Evolutionary conservation across 768 basidiomycete genomes (phyloP).

Genomic region (Termitomyces sp.): DNA sequence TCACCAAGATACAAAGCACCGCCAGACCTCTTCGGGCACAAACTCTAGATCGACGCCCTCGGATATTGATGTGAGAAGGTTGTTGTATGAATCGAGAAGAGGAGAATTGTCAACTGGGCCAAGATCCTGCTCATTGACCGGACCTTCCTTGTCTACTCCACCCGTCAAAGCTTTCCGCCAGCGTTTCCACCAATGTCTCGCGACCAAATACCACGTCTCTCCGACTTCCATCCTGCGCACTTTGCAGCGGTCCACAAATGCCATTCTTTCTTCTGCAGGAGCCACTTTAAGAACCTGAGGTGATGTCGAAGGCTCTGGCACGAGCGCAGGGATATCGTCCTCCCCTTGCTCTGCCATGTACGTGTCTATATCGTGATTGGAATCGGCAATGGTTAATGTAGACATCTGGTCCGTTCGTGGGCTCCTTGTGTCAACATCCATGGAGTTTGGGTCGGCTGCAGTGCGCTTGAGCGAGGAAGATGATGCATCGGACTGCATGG

Average conservation of each 20-base stretch:
- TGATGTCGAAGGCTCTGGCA: constrained; percentile 23
- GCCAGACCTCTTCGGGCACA: constrained; percentile 74
- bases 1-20: constrained; percentile 70
- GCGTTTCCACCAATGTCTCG: constrained; percentile 68
- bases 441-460: constrained; percentile 61
- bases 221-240: constrained; percentile 53
- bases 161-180: constrained; percentile 77
- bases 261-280: constrained; percentile 46
- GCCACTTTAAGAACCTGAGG: constrained; percentile 23
- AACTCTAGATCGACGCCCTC: constrained; percentile 76
- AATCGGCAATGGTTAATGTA: constrained; percentile 41
- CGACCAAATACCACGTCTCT: constrained; percentile 79
- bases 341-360: constrained; percentile 65
- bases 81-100: constrained; percentile 56
- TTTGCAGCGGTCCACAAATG: constrained; percentile 47
- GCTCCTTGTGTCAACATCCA: constrained; percentile 38
- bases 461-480: constrained; percentile 79
- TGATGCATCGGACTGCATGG: constrained; percentile 71
- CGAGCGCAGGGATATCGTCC: constrained; percentile 29
- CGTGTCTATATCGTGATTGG: constrained; percentile 59
- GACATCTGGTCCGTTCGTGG: constrained; percentile 42
- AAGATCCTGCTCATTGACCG: constrained; percentile 58
- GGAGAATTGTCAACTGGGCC: constrained; percentile 75
- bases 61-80: constrained; percentile 40
- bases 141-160: constrained; percentile 64